phyloP scores from a whole-genome alignment of 805 yeast genomes.

The Metschnikowia arizonensis region DNA sequence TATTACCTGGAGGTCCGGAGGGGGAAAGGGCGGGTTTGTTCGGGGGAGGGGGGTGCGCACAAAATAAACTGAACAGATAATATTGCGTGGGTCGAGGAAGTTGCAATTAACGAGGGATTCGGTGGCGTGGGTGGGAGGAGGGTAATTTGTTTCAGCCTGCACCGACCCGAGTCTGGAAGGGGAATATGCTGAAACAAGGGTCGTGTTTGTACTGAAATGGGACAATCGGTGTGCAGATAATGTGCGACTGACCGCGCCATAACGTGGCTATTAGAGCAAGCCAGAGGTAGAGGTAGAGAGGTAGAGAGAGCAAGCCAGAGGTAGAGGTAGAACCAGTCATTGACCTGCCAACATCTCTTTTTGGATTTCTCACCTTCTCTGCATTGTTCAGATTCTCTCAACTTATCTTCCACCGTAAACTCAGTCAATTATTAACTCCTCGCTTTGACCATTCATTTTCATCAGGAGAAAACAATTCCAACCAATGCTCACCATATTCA shows the following conservation, averaged over 20 bases:
- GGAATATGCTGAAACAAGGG: neutral
- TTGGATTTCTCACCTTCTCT: no score
- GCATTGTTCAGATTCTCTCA: no score
- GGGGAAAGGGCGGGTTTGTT: no score
- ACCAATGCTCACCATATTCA: slow-evolving; percentile 65
- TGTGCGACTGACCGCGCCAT: neutral
- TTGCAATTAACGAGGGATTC: neutral
- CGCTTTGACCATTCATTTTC: slow-evolving; percentile 25
- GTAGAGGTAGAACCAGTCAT: no score
- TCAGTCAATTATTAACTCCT: neutral
- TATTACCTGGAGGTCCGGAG: slow-evolving; percentile 1
- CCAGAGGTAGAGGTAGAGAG: no score
- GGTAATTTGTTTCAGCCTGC: neutral
- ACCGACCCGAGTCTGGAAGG: neutral
- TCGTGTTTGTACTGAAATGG: neutral
- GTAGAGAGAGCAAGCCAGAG: no score
- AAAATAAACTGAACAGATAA: neutral
- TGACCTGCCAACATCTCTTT: no score
- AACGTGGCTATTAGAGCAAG: no score
- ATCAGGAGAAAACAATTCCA: slow-evolving; percentile 82
- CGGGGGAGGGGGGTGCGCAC: slow-evolving; percentile 8
- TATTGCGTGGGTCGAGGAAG: neutral
- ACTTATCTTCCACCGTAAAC: no score
- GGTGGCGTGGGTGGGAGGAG: no score
- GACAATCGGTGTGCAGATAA: slow-evolving; percentile 1